A percentile compares a stretch with the other conserved stretches of the same genome.
These are phyloP conservation scores for Phyllosticta citribraziliensis DNA, from an alignment of 2,329 filamentous ascomycete species.

Conservation along the genomic window DNA sequence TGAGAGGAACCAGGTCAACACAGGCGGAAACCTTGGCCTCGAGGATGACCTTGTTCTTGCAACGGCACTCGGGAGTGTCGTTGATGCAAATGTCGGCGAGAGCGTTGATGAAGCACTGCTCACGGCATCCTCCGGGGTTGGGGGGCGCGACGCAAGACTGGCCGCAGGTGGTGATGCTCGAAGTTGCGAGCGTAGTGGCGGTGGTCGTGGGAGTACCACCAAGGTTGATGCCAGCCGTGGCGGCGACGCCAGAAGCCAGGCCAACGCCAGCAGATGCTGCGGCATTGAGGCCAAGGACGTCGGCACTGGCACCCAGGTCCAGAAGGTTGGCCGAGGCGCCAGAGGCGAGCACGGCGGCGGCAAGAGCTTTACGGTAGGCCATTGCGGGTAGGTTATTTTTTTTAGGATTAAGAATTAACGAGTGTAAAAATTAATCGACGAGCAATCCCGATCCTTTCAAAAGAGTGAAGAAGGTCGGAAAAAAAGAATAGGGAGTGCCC, in stretches of 20 bases:
- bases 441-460: constrained; percentile 4
- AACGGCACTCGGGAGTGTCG: constrained; percentile 8
- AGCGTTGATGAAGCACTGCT: constrained; percentile 10
- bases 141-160: constrained; percentile 1
- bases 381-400: not conserved
- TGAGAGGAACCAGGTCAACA: constrained; percentile 9
- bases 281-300: constrained; percentile 3
- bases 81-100: constrained; percentile 6
- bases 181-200: not conserved
- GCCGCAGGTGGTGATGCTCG: constrained; percentile 1
- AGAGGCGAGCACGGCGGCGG: constrained; percentile 7
- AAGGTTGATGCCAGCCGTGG: not conserved
- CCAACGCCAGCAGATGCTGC: not conserved
- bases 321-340: not conserved
- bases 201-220: not conserved
- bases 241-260: not conserved
- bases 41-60: constrained; percentile 9
- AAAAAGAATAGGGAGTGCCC: constrained; percentile 1
- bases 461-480: constrained; percentile 10
- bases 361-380: constrained; percentile 5
- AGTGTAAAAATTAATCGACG: not conserved
- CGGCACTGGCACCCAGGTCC: not conserved
- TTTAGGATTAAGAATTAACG: not conserved
- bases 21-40: constrained; percentile 5
- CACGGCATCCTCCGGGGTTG: constrained; percentile 7